phyloP scores from a whole-genome alignment of 306 rosid species.

The Cyamopsis tetragonoloba region DNA sequence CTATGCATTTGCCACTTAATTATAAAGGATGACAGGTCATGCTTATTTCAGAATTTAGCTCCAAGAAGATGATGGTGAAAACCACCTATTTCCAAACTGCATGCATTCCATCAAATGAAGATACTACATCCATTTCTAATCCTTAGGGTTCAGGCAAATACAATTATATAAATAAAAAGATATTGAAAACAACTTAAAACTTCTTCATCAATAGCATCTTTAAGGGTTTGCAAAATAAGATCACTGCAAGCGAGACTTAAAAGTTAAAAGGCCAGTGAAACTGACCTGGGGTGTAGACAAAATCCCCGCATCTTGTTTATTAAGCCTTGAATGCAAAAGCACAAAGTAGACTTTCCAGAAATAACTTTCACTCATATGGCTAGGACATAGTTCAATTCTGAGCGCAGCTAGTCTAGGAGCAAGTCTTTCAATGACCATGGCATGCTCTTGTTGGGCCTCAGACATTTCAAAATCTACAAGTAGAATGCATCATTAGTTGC shows the following conservation, averaged over 20 bases:
- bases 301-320: constrained; percentile 72
- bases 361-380: constrained; percentile 90
- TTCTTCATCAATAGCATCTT: background rate
- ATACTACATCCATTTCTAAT: background rate
- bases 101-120: background rate
- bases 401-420: constrained; percentile 92
- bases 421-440: constrained; percentile 58
- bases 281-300: constrained; percentile 81
- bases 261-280: constrained; percentile 1
- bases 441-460: constrained; percentile 72
- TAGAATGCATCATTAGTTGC: constrained; percentile 27
- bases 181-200: background rate
- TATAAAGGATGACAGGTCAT: background rate
- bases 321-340: constrained; percentile 86
- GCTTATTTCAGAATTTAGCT: background rate
- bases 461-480: constrained; percentile 83
- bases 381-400: constrained; percentile 90
- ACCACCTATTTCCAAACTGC: background rate
- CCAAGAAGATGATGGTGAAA: background rate
- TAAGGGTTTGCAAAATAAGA: background rate
- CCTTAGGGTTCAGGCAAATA: background rate
- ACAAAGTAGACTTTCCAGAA: constrained; percentile 98
- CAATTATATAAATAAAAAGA: background rate
- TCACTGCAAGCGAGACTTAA: background rate
- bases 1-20: background rate